A percentile compares a stretch with the other conserved stretches of the same genome.
Evolutionary conservation across 2,329 filamentous ascomycete species (phyloP).

Genomic region (Colletotrichum melonis): DNA sequence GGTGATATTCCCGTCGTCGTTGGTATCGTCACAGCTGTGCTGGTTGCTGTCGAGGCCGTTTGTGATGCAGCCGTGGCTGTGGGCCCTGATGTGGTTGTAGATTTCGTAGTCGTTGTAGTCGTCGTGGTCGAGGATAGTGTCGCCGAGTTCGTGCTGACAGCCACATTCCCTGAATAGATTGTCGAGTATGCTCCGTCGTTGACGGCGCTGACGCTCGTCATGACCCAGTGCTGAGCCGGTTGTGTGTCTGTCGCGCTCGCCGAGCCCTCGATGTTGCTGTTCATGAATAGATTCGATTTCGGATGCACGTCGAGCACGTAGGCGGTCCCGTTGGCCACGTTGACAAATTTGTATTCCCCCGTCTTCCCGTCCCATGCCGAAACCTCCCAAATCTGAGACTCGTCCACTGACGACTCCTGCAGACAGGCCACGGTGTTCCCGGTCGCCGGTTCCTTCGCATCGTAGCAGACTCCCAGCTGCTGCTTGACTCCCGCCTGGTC

Average conservation of each 20-base stretch:
- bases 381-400: conserved; percentile 49
- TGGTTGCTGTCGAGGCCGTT: conserved; percentile 4
- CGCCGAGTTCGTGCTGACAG: conserved; percentile 12
- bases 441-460: conserved; percentile 38
- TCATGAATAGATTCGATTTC: conserved; percentile 46
- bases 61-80: conserved; percentile 1
- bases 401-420: conserved; percentile 38
- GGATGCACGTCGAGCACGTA: conserved; percentile 48
- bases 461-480: conserved; percentile 46
- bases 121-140: conserved; percentile 8
- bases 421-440: conserved; percentile 46
- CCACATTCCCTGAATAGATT: conserved; percentile 39
- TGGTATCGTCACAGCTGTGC: conserved; percentile 2
- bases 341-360: conserved; percentile 44
- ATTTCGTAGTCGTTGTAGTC: conserved; percentile 8
- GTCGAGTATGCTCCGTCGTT: conserved; percentile 49
- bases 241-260: conserved; percentile 37
- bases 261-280: conserved; percentile 28
- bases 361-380: conserved; percentile 40
- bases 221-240: conserved; percentile 47
- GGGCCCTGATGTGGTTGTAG: background rate
- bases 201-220: conserved; percentile 44
- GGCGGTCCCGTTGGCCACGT: conserved; percentile 46
- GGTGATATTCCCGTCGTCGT: conserved; percentile 40
- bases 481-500: conserved; percentile 42